A percentile compares a stretch with the other conserved stretches of the same genome.
phyloP scores from a whole-genome alignment of 192 early-diverging fungal genomes.

The Backusella liffmaniae region DNA sequence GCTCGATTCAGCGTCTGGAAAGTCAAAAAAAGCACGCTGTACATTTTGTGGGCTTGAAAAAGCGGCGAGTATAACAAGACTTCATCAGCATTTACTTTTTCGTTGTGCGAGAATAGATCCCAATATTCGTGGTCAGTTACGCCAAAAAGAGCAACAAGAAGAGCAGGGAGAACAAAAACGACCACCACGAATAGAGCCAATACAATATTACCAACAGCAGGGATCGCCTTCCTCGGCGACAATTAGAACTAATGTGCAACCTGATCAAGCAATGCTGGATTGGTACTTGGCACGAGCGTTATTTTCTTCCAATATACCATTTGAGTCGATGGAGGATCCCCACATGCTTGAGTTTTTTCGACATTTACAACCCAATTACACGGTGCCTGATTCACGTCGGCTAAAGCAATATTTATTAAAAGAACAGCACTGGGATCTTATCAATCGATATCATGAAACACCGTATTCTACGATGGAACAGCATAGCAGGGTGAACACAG shows the following conservation, averaged over 20 bases:
- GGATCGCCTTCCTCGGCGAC: neutral
- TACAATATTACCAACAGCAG: neutral
- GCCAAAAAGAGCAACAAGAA: conserved; percentile 2
- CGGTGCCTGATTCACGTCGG: conserved; percentile 1
- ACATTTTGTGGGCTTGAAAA: conserved; percentile 20
- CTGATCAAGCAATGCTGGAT: conserved; percentile 13
- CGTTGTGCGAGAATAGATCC: conserved; percentile 4
- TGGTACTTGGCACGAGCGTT: conserved; percentile 15
- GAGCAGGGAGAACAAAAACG: neutral
- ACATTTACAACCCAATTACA: conserved; percentile 14
- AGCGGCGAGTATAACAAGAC: conserved; percentile 17
- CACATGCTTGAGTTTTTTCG: conserved; percentile 8
- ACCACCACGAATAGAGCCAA: neutral
- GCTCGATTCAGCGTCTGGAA: neutral
- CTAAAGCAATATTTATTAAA: conserved; percentile 22
- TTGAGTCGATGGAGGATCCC: conserved; percentile 17
- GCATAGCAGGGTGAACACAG: neutral
- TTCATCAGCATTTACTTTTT: conserved; percentile 11
- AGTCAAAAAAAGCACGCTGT: conserved; percentile 13
- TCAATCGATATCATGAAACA: neutral
- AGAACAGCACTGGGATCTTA: conserved; percentile 22
- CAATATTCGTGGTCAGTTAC: conserved; percentile 4
- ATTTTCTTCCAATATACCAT: conserved; percentile 12
- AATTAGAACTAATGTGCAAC: neutral
- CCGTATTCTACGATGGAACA: neutral